Conservation (phyloP, 192 early-diverging fungal species). For the Coemansia sp. region DNA sequence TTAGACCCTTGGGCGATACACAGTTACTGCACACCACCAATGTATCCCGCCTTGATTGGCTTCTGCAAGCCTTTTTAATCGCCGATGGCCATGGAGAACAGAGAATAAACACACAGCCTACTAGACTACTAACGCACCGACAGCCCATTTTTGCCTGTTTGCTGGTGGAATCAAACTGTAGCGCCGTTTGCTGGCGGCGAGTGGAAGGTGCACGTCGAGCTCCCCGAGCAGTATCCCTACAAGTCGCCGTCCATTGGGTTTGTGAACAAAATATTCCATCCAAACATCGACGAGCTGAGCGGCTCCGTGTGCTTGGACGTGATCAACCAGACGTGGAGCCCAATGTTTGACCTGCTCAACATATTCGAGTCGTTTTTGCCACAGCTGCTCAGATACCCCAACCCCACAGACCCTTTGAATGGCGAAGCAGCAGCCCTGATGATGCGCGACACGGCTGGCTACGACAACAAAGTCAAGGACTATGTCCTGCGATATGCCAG, state of each 20-base stretch:
- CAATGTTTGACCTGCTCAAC: constrained; percentile 99
- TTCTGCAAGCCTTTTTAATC: too few species aligned
- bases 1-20: too few species aligned
- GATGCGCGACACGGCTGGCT: constrained; percentile 88
- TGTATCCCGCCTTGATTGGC: too few species aligned
- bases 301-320: constrained; percentile 99
- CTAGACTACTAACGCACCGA: background rate
- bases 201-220: constrained; percentile 98
- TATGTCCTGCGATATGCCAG: constrained; percentile 62
- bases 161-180: too few species aligned
- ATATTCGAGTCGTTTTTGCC: constrained; percentile 99
- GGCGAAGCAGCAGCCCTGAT: constrained; percentile 97
- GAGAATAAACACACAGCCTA: too few species aligned
- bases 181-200: constrained; percentile 91
- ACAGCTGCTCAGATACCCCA: constrained; percentile 96
- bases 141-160: background rate
- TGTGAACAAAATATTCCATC: constrained; percentile 99
- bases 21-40: too few species aligned
- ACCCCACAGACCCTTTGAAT: constrained; percentile 99
- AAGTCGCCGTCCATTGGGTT: constrained; percentile 99
- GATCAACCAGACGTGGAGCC: constrained; percentile 99
- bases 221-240: constrained; percentile 99
- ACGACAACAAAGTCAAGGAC: constrained; percentile 91
- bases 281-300: constrained; percentile 99
- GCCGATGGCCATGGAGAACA: too few species aligned